Conservation (phyloP, 2,329 filamentous ascomycete genomes). For the Fusarium paranaense region DNA sequence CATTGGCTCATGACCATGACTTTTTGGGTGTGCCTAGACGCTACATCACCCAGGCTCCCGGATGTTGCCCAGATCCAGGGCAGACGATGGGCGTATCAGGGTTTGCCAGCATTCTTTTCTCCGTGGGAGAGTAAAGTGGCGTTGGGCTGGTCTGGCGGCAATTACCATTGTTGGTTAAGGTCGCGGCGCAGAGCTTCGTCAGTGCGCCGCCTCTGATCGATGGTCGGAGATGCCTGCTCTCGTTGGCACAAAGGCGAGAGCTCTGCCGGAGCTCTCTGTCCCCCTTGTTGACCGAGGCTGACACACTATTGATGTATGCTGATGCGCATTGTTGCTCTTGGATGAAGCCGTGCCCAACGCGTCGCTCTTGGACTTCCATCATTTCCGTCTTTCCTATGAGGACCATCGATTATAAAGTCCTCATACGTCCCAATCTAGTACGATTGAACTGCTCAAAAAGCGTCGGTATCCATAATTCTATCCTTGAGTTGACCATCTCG, state of each 20-base stretch:
- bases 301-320: neutral
- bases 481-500: neutral
- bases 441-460: neutral
- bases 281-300: neutral
- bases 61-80: constrained; percentile 17
- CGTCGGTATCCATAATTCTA: neutral
- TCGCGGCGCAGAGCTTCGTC: constrained; percentile 4
- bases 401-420: neutral
- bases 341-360: neutral
- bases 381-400: neutral
- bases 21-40: neutral
- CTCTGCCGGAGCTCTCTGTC: neutral
- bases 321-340: neutral
- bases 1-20: constrained; percentile 20
- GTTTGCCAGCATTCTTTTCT: constrained; percentile 12
- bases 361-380: neutral
- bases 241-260: neutral
- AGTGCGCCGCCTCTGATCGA: neutral
- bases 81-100: constrained; percentile 19
- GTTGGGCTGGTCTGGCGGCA: constrained; percentile 17
- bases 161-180: constrained; percentile 25
- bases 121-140: constrained; percentile 21
- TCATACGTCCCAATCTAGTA: neutral
- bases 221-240: neutral
- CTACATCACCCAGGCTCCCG: constrained; percentile 15